Percentiles rank a stretch among this genome's conserved stretches.
These are phyloP conservation scores for Nepenthes alata DNA, from an alignment of 179 eudicot genomes.

Conservation along the genomic window DNA sequence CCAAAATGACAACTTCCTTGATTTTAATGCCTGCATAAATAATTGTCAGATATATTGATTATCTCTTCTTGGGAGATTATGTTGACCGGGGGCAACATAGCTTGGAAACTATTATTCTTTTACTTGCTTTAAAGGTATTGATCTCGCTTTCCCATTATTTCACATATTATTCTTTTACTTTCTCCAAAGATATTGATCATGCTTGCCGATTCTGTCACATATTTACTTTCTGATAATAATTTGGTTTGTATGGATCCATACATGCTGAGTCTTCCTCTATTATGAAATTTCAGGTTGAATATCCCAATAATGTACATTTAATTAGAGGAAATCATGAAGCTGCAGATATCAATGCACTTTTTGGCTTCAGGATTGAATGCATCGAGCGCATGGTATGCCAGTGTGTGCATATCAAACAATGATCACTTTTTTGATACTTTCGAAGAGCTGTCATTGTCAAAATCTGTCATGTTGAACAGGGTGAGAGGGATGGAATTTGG, in stretches of 20 bases:
- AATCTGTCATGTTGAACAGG: constrained; percentile 35
- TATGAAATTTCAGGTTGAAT: constrained; percentile 56
- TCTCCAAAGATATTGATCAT: too few species aligned
- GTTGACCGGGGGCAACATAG: constrained; percentile 99
- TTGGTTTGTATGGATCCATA: not conserved
- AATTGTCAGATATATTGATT: constrained; percentile 75
- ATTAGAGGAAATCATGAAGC: constrained; percentile 99
- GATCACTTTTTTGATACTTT: not conserved
- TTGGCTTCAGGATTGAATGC: constrained; percentile 99
- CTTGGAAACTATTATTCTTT: constrained; percentile 91
- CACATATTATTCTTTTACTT: not conserved
- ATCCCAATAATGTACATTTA: constrained; percentile 78
- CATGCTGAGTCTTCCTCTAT: constrained; percentile 6
- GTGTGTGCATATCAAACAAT: not conserved
- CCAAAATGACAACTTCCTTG: not conserved
- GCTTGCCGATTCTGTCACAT: too few species aligned
- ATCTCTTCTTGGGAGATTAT: constrained; percentile 96
- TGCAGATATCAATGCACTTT: constrained; percentile 98
- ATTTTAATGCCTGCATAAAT: constrained; percentile 16
- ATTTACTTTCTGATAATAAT: too few species aligned
- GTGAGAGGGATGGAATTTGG: constrained; percentile 99
- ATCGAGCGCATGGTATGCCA: constrained; percentile 88
- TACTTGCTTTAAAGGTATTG: constrained; percentile 82
- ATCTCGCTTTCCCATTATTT: not conserved
- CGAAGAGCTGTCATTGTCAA: constrained; percentile 6